A percentile compares a stretch with the other conserved stretches of the same genome.
Conservation (phyloP, 345 rosid species). For the Citrus trifoliata region DNA sequence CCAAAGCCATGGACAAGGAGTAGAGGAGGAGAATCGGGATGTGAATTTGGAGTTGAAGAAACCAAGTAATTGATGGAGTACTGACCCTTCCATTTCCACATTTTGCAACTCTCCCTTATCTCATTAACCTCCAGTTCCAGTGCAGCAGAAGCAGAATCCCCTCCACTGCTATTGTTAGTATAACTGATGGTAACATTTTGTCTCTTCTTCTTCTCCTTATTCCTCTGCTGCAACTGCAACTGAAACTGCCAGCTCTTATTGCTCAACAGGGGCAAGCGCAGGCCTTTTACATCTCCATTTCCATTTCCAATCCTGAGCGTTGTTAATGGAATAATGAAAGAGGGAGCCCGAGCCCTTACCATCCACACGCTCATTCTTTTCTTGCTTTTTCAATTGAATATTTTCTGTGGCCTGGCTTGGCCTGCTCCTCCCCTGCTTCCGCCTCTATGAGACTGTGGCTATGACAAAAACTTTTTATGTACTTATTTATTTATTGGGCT, state of each 20-base stretch:
- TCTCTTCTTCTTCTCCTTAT: background rate
- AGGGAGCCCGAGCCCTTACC: background rate
- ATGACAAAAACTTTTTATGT: too few relatives aligned
- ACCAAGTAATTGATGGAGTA: constrained; percentile 78
- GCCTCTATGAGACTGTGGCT: too few relatives aligned
- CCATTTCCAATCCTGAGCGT: background rate
- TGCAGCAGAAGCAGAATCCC: background rate
- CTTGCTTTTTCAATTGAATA: background rate
- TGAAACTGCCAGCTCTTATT: background rate
- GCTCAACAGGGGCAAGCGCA: background rate
- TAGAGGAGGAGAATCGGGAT: too few relatives aligned
- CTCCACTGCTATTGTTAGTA: background rate
- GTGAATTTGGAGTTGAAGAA: constrained; percentile 29
- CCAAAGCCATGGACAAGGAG: too few relatives aligned
- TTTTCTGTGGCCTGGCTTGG: background rate
- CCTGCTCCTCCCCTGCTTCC: too few relatives aligned
- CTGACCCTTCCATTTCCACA: constrained; percentile 75
- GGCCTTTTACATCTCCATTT: background rate
- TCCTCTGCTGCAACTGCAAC: background rate
- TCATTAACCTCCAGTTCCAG: constrained; percentile 37
- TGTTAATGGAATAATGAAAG: too few relatives aligned
- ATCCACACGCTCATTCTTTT: background rate
- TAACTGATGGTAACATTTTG: background rate
- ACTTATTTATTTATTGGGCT: too few relatives aligned
- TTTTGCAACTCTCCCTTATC: constrained; percentile 45